These are phyloP conservation scores for Fusarium decemcellulare DNA, from an alignment of 2,329 filamentous ascomycete genomes.

Conservation along the genomic window DNA sequence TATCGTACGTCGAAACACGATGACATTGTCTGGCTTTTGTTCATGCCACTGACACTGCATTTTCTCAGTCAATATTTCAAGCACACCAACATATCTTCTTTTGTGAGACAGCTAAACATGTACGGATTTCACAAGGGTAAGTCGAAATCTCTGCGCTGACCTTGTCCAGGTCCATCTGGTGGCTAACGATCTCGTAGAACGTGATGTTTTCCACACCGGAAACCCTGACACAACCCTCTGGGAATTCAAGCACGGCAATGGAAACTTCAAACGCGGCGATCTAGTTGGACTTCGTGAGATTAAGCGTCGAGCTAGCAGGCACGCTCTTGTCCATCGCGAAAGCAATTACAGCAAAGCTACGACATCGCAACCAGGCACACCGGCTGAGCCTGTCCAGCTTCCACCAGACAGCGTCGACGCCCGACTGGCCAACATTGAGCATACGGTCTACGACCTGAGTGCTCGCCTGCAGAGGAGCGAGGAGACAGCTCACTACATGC, in stretches of 20 bases:
- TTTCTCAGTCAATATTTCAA: conserved; percentile 94
- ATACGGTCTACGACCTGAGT: conserved; percentile 85
- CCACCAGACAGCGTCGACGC: conserved; percentile 83
- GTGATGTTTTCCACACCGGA: conserved; percentile 97
- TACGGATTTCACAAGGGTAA: conserved; percentile 99
- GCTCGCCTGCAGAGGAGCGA: conserved; percentile 84
- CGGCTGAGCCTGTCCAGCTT: conserved; percentile 82
- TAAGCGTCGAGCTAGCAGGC: conserved; percentile 92
- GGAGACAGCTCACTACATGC: conserved; percentile 84
- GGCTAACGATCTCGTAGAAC: conserved; percentile 71
- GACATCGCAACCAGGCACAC: conserved; percentile 85
- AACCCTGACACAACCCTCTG: conserved; percentile 94
- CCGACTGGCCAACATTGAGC: conserved; percentile 82
- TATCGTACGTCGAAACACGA: conserved; percentile 78
- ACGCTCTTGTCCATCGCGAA: conserved; percentile 93
- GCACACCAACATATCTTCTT: conserved; percentile 98
- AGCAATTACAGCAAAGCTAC: conserved; percentile 84
- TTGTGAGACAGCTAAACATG: conserved; percentile 98
- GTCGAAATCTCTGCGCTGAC: conserved; percentile 19
- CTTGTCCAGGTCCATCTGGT: neutral
- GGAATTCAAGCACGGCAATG: conserved; percentile 99
- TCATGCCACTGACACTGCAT: conserved; percentile 19
- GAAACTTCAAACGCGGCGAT: conserved; percentile 96
- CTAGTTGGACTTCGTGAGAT: conserved; percentile 93
- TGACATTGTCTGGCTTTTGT: neutral